Conservation (phyloP, 176 grass and related monocot species). For the Eremochloa ophiuroides region DNA sequence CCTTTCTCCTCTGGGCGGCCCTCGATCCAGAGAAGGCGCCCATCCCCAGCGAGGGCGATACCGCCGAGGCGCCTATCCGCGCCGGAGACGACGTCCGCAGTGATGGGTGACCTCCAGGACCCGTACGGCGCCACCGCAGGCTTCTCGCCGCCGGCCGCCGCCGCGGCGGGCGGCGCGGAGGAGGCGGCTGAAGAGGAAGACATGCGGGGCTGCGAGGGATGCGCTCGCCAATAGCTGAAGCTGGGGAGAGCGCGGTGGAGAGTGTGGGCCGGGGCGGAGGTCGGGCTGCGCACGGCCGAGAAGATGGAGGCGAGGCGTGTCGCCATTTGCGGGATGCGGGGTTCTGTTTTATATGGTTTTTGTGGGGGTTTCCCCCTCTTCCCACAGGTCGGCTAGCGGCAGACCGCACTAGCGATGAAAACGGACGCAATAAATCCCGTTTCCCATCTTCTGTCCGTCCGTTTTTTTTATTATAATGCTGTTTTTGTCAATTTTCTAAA, state of each 20-base stretch:
- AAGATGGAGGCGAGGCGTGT: slow-evolving; percentile 25
- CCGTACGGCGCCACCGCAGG: slow-evolving; percentile 38
- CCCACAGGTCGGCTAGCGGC: too few species aligned
- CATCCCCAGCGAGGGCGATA: slow-evolving; percentile 36
- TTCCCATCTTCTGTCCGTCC: too few species aligned
- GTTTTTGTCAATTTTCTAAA: too few species aligned
- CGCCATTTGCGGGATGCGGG: slow-evolving; percentile 6
- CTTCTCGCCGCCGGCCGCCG: slow-evolving; percentile 8
- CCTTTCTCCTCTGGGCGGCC: slow-evolving; percentile 57
- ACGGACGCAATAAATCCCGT: too few species aligned
- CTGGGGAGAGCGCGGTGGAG: not conserved
- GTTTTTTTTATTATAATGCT: too few species aligned
- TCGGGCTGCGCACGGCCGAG: not conserved
- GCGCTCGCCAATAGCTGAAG: not conserved
- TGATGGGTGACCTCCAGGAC: slow-evolving; percentile 55
- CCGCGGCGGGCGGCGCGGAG: not conserved
- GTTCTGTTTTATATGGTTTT: slow-evolving; percentile 16
- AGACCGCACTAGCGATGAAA: too few species aligned
- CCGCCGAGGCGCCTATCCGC: slow-evolving; percentile 39
- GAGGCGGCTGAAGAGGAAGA: not conserved
- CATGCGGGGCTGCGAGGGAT: not conserved
- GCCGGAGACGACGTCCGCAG: slow-evolving; percentile 46
- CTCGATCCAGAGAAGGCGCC: slow-evolving; percentile 49
- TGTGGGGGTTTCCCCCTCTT: not conserved
- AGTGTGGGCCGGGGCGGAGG: not conserved